Conservation (phyloP, 148 eudicot species). For the Camellia japonica region DNA sequence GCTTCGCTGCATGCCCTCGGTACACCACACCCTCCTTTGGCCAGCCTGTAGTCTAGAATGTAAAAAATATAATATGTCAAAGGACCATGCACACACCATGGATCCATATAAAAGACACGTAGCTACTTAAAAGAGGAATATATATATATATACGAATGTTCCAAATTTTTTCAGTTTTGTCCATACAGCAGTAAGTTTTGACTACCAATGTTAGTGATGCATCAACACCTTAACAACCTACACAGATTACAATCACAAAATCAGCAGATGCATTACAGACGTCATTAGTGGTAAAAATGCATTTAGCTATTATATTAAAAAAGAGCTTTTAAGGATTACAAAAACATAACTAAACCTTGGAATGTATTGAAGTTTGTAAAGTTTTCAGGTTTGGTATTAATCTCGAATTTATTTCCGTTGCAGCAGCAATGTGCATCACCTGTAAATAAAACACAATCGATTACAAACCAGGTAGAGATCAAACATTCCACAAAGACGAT, state of each 20-base stretch:
- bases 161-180: too few species aligned
- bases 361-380: constrained; percentile 69
- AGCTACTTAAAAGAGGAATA: too few species aligned
- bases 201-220: background rate
- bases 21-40: background rate
- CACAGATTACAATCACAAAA: too few species aligned
- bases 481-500: background rate
- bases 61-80: background rate
- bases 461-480: constrained; percentile 9
- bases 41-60: background rate
- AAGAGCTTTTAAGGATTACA: background rate
- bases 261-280: background rate
- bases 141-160: too few species aligned
- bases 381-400: constrained; percentile 81
- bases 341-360: constrained; percentile 53
- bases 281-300: background rate
- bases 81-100: background rate
- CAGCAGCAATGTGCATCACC: constrained; percentile 99
- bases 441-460: constrained; percentile 28
- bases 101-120: background rate
- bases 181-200: too few species aligned
- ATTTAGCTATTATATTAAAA: background rate
- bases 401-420: constrained; percentile 80
- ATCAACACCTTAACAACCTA: background rate
- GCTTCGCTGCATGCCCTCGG: background rate